These are phyloP conservation scores for Metschnikowia bowlesiae DNA, from an alignment of 805 yeast species.

Conservation along the genomic window DNA sequence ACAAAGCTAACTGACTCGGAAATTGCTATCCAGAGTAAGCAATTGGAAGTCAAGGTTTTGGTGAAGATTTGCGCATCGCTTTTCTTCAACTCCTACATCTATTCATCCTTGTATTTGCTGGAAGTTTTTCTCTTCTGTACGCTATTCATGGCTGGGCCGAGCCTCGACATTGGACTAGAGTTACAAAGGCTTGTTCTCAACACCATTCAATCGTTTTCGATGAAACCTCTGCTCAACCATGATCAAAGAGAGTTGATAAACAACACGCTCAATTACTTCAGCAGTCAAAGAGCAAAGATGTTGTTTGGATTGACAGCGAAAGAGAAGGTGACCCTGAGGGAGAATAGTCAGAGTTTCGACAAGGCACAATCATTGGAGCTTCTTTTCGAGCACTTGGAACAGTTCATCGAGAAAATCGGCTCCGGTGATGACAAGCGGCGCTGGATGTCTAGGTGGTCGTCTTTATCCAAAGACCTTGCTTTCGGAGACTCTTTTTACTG, in stretches of 20 bases:
- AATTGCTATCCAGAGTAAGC: constrained; percentile 41
- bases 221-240: constrained; percentile 47
- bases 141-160: constrained; percentile 50
- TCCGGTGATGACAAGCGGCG: constrained; percentile 43
- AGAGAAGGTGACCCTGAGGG: constrained; percentile 34
- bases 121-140: constrained; percentile 69
- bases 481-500: constrained; percentile 58
- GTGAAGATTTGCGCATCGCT: constrained; percentile 59
- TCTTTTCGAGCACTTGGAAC: constrained; percentile 51
- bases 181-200: constrained; percentile 61
- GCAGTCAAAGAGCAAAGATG: constrained; percentile 63
- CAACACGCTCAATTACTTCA: constrained; percentile 42
- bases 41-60: constrained; percentile 70
- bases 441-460: constrained; percentile 65
- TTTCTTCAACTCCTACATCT: constrained; percentile 63
- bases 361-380: constrained; percentile 50
- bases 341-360: constrained; percentile 34
- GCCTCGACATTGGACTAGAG: constrained; percentile 53
- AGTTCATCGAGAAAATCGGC: constrained; percentile 48
- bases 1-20: constrained; percentile 42
- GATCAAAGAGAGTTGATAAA: constrained; percentile 40
- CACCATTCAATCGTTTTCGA: constrained; percentile 62
- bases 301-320: constrained; percentile 62
- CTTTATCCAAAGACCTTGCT: constrained; percentile 60
- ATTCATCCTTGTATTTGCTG: constrained; percentile 62